These are phyloP conservation scores for Apiotrichum gracile DNA, from an alignment of 1,284 basidiomycete species.

Conservation along the genomic window DNA sequence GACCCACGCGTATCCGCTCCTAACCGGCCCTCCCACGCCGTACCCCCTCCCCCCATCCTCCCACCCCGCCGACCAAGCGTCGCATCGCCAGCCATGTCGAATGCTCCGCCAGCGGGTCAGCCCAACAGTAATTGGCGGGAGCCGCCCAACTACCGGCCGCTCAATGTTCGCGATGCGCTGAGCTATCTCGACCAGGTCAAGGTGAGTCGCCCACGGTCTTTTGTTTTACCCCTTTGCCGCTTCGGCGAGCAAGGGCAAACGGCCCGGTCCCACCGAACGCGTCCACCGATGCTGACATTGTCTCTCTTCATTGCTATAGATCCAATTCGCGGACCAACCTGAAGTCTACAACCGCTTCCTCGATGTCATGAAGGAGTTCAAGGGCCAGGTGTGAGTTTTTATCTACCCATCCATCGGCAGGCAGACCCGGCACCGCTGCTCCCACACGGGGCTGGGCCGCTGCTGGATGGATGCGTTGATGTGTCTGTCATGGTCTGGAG, in stretches of 20 bases:
- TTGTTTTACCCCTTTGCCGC: neutral
- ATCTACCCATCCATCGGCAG: neutral
- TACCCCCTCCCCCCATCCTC: neutral
- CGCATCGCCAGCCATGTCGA: slow-evolving; percentile 11
- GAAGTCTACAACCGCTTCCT: slow-evolving; percentile 96
- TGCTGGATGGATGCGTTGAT: neutral
- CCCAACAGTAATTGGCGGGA: slow-evolving; percentile 11
- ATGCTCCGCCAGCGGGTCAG: slow-evolving; percentile 12
- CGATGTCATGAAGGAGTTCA: slow-evolving; percentile 99
- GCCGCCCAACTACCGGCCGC: slow-evolving; percentile 34
- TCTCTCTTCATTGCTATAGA: slow-evolving; percentile 28
- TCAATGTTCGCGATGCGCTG: slow-evolving; percentile 70
- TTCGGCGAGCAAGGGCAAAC: neutral
- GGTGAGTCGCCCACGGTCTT: slow-evolving; percentile 34
- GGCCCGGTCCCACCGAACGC: neutral
- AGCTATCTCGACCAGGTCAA: slow-evolving; percentile 97
- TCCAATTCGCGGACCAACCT: slow-evolving; percentile 83
- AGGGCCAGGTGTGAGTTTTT: slow-evolving; percentile 77
- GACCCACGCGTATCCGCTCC: too few relatives aligned
- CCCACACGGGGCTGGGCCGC: too few relatives aligned
- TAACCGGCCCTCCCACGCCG: too few relatives aligned
- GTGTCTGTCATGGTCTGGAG: neutral
- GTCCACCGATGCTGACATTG: neutral
- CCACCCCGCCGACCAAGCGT: neutral
- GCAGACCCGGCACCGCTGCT: neutral